Evolutionary conservation across 1,284 basidiomycete genomes (phyloP), one percentile per base, ranked within the genome.

Genomic region (Mycena citricolor): DNA sequence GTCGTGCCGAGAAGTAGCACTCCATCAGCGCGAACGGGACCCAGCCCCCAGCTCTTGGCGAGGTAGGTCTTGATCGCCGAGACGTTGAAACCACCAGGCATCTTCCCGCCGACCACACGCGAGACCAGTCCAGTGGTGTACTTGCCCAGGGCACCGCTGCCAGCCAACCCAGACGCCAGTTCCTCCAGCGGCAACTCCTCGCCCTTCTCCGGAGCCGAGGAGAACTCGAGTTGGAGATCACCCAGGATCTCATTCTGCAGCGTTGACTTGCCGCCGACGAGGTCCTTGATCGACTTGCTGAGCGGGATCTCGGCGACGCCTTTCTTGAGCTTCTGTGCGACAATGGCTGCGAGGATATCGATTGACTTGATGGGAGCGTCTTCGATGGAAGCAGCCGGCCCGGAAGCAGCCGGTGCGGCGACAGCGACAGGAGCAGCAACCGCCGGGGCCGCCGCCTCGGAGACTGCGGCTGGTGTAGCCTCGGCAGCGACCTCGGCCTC

Each of bases 301-400:
- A 94, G 75, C 3, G 93, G 88, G 42, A 99, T 74, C 57, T 98
- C 95, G 41, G 85, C 78, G 26, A 94, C 77, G 50, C 75, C 81
- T 77, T 98, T 99, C 85, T 99, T 99, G 61, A 99, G 75, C 71
- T 99, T 98, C 73, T 99, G 95, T 1, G 95, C 93, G 49, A 99
- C 86, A 64, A 99, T 87, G 58, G 84, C 80, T 38, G 81, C 78
- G 29, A 99, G 79, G 21, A 95, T 89, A 54, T 99, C 95, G 57
- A 87, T 73, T 5, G 95, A 91, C 68, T 92, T 94, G 65, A 97
- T 76, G 2, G 95, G 95, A 36, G 78, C 90, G 57, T 99, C 95
- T 22, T 94, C 86, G 38, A 97, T 77, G 47, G 79, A 79, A 31
- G 83, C 81, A 24, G 79, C 90, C 14, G 83, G 81, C 3, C 78